Evolutionary conservation across 345 rosid genomes (phyloP).

Genomic region (Eucalyptus pumila): DNA sequence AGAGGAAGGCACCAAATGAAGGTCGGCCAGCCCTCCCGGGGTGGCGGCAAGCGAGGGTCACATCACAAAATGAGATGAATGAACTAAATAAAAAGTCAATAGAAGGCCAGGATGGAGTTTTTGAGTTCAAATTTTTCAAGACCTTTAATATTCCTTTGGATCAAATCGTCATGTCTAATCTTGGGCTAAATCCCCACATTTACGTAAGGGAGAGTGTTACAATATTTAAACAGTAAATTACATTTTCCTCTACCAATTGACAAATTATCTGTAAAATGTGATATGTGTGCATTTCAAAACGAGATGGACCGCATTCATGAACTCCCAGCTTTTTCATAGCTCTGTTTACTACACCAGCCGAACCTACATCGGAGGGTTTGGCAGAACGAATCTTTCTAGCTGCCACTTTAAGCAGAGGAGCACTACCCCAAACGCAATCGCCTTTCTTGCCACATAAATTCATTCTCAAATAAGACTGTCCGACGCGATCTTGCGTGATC

Average conservation of each 20-base stretch:
- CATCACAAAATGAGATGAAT: background rate
- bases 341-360: background rate
- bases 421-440: background rate
- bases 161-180: background rate
- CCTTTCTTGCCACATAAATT: background rate
- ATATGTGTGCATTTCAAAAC: background rate
- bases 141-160: background rate
- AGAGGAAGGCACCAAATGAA: background rate
- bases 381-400: background rate
- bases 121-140: background rate
- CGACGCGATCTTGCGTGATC: background rate
- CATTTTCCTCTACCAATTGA: background rate
- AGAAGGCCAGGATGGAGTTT: background rate
- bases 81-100: background rate
- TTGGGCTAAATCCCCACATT: background rate
- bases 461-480: background rate
- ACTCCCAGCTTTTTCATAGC: background rate
- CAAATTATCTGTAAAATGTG: background rate
- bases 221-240: background rate
- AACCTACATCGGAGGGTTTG: background rate
- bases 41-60: background rate
- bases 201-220: background rate
- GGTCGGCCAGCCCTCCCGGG: background rate
- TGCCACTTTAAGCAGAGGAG: background rate
- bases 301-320: background rate